Evolutionary conservation across 108 stramenopile species (phyloP).

Genomic region (Pseudonitzschia delicatissima): DNA sequence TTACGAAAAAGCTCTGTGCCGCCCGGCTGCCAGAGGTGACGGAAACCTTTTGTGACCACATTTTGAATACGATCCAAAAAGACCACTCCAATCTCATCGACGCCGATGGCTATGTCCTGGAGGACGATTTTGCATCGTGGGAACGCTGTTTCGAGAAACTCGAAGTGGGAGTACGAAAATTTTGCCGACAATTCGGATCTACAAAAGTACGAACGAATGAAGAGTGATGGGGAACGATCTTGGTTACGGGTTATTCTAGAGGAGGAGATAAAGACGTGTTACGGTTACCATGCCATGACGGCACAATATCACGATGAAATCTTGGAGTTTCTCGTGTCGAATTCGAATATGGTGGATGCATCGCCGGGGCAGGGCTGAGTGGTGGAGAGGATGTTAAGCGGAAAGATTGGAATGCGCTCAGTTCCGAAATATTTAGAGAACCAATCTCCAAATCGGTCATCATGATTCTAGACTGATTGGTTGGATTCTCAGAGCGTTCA

Average conservation of each 20-base stretch:
- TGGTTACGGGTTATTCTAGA: constrained; percentile 27
- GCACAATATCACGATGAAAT: constrained; percentile 26
- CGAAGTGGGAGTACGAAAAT: constrained; percentile 7
- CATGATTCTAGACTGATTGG: neutral
- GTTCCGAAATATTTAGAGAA: too few relatives aligned
- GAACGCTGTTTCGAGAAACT: constrained; percentile 5
- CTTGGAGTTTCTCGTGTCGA: constrained; percentile 24
- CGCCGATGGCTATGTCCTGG: neutral
- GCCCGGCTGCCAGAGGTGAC: constrained; percentile 26
- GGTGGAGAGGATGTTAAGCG: too few relatives aligned
- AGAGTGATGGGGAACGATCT: neutral
- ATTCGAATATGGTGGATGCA: constrained; percentile 10
- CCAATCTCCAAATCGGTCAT: too few relatives aligned
- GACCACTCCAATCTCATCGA: constrained; percentile 17
- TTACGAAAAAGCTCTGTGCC: constrained; percentile 22
- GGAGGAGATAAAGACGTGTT: constrained; percentile 29
- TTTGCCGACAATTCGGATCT: neutral
- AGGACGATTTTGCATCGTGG: constrained; percentile 9
- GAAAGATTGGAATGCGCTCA: too few relatives aligned
- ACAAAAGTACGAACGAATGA: neutral
- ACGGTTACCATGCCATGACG: constrained; percentile 38
- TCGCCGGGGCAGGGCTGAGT: too few relatives aligned
- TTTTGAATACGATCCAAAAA: constrained; percentile 7
- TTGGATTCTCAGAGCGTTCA: neutral
- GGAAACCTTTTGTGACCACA: neutral